Base-by-base conservation (phyloP, 2,329 filamentous ascomycete genomes). In the Talaromyces marneffei region DNA sequence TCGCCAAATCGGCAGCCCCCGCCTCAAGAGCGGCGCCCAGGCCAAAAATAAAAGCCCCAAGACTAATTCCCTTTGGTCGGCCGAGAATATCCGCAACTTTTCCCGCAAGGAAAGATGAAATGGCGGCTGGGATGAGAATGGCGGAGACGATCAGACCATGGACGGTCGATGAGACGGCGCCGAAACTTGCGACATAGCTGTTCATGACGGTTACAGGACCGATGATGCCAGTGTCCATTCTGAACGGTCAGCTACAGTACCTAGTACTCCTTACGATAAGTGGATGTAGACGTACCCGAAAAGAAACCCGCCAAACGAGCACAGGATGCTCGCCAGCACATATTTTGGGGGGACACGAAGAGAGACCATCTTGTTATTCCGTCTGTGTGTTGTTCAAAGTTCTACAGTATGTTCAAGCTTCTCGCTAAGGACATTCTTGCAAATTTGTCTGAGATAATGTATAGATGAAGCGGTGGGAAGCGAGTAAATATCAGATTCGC, bases 141-240 rank as follows among this genome's bases (percentile, higher is more conserved):
- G 79, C 78, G 0, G 85, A 86, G 3, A 88, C 83, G 1, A 83
- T 80, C 16, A 87, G 75, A 0, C 85, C 85, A 57, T 82, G 80
- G 4, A 85, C 69, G 0, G 78, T 79, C 0, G 84, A 74, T 0
- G 82, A 82, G 37, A 83, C 74, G 4, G 68, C 66, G 0, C 83
- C 83, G 52, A 86, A 82, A 3, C 77, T 76, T 2, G 71, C 60
- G 9, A 73, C 74, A 68, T 85, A 87, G 16, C 75, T 72, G 0
- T 75, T 66, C 85, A 87, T 87, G 2, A 79, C 78, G 0, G 84
- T 87, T 0, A 87, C 79, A 3, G 84, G 81, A 1, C 85, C 84
- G 57, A 87, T 84, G 27, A 78, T 82, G 9, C 83, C 83, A 0
- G 83, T 83, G 60, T 83, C 81, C 67, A 72, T 69, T 25, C 61